phyloP scores from a whole-genome alignment of 352 stramenopile species.

The Globisporangium middletonii region DNA sequence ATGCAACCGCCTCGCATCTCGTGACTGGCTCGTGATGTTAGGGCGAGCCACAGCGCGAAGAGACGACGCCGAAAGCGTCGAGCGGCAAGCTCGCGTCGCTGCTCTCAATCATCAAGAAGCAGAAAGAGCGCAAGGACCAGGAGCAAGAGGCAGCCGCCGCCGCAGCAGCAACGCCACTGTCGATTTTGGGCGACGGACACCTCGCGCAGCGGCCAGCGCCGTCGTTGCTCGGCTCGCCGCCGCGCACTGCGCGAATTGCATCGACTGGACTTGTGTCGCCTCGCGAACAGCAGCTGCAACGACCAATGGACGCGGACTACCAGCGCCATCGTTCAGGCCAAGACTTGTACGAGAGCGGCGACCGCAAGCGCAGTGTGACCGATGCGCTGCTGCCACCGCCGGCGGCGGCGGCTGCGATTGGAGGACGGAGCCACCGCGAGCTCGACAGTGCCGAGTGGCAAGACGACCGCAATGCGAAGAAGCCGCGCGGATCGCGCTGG shows the following conservation, averaged over 20 bases:
- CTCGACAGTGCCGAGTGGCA: constrained; percentile 24
- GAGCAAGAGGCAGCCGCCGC: constrained; percentile 2
- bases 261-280: neutral
- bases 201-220: neutral
- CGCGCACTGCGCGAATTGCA: neutral
- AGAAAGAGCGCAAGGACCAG: constrained; percentile 49
- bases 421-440: constrained; percentile 19
- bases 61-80: constrained; percentile 32
- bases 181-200: constrained; percentile 6
- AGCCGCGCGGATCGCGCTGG: constrained; percentile 63
- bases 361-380: constrained; percentile 4
- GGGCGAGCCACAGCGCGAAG: constrained; percentile 14
- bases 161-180: neutral
- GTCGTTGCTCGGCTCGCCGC: constrained; percentile 6
- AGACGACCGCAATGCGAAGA: constrained; percentile 47
- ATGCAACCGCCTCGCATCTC: constrained; percentile 1
- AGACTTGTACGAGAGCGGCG: constrained; percentile 4
- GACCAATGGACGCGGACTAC: constrained; percentile 2
- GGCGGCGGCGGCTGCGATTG: constrained; percentile 9
- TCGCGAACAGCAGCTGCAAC: constrained; percentile 1
- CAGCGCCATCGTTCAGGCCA: neutral
- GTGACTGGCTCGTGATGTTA: neutral
- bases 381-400: constrained; percentile 4
- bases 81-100: constrained; percentile 65
- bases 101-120: constrained; percentile 81